Percentiles rank a stretch among this genome's conserved stretches.
phyloP scores from a whole-genome alignment of 2,329 filamentous ascomycete species.

The Xylariales sp. region DNA sequence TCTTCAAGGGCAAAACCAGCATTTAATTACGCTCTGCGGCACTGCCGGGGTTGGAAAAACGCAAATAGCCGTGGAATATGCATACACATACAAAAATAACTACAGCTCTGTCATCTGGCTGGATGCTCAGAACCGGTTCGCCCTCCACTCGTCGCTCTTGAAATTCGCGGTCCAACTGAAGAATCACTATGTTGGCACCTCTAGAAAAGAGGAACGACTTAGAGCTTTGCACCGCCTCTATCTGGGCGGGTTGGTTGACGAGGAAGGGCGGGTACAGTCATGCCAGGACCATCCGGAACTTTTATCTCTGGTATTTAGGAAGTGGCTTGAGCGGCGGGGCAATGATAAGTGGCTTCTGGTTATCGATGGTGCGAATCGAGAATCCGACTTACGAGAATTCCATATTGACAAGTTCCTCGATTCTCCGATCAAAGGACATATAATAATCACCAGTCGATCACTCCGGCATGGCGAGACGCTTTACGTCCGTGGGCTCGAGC shows the following conservation, averaged over 20 bases:
- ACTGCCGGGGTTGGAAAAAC: background rate
- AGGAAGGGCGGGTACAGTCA: background rate
- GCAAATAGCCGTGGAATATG: background rate
- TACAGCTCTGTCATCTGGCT: background rate
- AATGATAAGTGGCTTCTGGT: background rate
- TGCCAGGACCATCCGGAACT: conserved; percentile 1
- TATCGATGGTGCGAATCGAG: conserved; percentile 2
- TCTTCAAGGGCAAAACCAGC: background rate
- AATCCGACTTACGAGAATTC: background rate
- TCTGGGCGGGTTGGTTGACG: conserved; percentile 2
- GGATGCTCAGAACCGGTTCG: background rate
- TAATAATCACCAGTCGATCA: background rate
- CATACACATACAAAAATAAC: background rate
- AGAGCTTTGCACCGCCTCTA: background rate
- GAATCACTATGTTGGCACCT: background rate
- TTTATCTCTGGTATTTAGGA: background rate
- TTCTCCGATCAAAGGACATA: background rate
- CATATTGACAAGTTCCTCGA: conserved; percentile 4
- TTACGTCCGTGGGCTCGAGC: background rate
- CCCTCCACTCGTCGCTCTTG: background rate
- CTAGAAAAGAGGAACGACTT: background rate
- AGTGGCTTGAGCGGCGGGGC: background rate
- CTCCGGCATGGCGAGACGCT: background rate
- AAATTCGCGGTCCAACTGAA: background rate
- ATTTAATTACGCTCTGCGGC: background rate